Base-by-base conservation (phyloP, 73 alveolate genomes). In the Tetrahymena malaccensis region DNA sequence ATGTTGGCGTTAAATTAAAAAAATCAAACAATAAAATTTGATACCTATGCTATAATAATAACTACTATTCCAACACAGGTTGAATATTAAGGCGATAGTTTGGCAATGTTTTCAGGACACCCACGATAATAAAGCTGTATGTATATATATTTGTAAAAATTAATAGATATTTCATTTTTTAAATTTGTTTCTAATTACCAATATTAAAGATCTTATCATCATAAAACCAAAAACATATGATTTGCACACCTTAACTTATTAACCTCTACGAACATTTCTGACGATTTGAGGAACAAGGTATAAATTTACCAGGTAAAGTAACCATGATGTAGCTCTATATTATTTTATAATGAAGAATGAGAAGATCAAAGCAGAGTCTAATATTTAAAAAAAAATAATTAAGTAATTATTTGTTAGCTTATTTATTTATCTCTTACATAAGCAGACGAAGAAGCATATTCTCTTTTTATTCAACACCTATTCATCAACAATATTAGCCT, bases 71-170 rank as follows among this genome's bases (percentile, higher is more conserved):
- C 58, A 40, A 34, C 15, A 17, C 95, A 93, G 1, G 97, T 95
- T 16, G 84, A 10, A 55, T 43, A 85, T 17, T 94, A 95, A 10
- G 89, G 56, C 10, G 50, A 25, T 1, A 94, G 43, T 33, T 43
- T 57, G 55, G 94, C 85, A 10, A 95, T 31, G 50, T 95, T 95
- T 22, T 50, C 93, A 33, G 95, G 95, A 85, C 94, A 95, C 0
- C 95, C 97, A 55, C 97, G 70, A 95, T 43, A 95, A 44, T 95
- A 95, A 43, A 95, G 34, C 96, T 95, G 22, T 25, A 33, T 85
- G 0, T 25, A 5, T 84, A 33, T n/a, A 85, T 5, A 8, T 27
- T 70, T 25, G 25, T 70, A 2, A 3, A n/a, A 22, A 19, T 70
- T 10, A 70, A 6, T 4, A 35, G 6, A 35, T 35, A 6, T 6